These are phyloP conservation scores for Ceratobasidium sp. DNA, from an alignment of 1,284 basidiomycete genomes.

Conservation along the genomic window DNA sequence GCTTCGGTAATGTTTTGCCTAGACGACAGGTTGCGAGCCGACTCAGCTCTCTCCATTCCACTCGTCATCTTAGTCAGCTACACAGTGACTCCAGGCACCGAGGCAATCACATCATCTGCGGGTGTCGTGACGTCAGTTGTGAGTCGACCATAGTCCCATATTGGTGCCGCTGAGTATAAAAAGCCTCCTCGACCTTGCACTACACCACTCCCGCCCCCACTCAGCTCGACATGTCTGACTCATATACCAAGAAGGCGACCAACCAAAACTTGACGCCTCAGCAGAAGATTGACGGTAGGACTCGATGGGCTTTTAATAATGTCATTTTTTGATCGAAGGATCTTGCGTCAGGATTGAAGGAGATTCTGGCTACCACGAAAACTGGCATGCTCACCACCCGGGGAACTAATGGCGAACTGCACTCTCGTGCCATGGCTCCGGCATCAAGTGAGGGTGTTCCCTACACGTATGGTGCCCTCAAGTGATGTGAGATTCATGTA, in stretches of 20 bases:
- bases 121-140: slow-evolving; percentile 29
- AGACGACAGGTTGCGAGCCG: no score
- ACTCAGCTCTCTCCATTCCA: no score
- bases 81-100: not conserved
- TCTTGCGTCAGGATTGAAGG: slow-evolving; percentile 63
- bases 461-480: not conserved
- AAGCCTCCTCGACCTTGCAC: not conserved
- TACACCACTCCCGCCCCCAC: not conserved
- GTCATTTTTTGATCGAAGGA: not conserved
- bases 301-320: not conserved
- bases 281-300: slow-evolving; percentile 71
- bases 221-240: slow-evolving; percentile 57
- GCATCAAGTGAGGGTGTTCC: slow-evolving; percentile 63
- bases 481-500: slow-evolving; percentile 23
- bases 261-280: slow-evolving; percentile 65
- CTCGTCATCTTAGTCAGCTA: slow-evolving; percentile 20
- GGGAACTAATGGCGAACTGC: slow-evolving; percentile 76
- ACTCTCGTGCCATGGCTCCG: slow-evolving; percentile 87
- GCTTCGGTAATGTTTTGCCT: no score
- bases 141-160: not conserved
- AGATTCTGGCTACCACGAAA: slow-evolving; percentile 68
- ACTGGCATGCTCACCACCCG: slow-evolving; percentile 86
- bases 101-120: slow-evolving; percentile 1
- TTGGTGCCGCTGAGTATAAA: slow-evolving; percentile 1
- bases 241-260: slow-evolving; percentile 70